Base-by-base conservation (phyloP, 352 stramenopile species). In the Thalassiosira ordinaria region DNA sequence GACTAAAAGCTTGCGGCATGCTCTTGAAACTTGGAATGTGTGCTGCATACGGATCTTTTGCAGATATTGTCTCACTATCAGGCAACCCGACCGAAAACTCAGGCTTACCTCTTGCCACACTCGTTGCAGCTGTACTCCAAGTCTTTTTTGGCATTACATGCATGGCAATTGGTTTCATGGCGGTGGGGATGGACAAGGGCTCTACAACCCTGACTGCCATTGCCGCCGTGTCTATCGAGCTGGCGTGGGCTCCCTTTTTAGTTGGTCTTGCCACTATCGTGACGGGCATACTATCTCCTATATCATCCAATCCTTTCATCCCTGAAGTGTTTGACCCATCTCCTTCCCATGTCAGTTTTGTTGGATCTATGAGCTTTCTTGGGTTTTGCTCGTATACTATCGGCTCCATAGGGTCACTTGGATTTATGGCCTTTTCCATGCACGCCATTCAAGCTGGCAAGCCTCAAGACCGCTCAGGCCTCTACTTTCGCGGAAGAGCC, bases 341-440 rank as follows among this genome's bases (percentile, higher is more conserved):
- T 6, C 9, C 47, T 16, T 5, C 27, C 4, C 41, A 75, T 63
- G 62, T 80, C 0, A 56, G 29, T 47, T 71, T 84, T 31, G 18
- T 80, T 18, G 68, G 76, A 39, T 33, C 76, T 29, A 80, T 80
- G 61, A 65, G 76, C 13, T 69, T 79, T 35, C n/a, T 83, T 8
- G 67, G 39, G 9, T 18, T 78, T 6, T 4, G 63, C 7, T 3
- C 27, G 4, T 83, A 79, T 44, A 46, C 33, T 3, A 41, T 75
- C 31, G 35, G 33, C 9, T 63, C 72, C 13, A 35, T 79, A 11
- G 76, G 60, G 11, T 29, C 44, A 16, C 18, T 84, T 2, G 37
- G 46, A 37, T 75, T 84, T 29, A 63, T 72, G 22, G 49, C 51
- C 6, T 84, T 84, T 52, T 51, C 35, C 0, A 49, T 84, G 20